These are phyloP conservation scores for Clitopilus passeckerianus DNA, from an alignment of 768 basidiomycete species.

Conservation along the genomic window DNA sequence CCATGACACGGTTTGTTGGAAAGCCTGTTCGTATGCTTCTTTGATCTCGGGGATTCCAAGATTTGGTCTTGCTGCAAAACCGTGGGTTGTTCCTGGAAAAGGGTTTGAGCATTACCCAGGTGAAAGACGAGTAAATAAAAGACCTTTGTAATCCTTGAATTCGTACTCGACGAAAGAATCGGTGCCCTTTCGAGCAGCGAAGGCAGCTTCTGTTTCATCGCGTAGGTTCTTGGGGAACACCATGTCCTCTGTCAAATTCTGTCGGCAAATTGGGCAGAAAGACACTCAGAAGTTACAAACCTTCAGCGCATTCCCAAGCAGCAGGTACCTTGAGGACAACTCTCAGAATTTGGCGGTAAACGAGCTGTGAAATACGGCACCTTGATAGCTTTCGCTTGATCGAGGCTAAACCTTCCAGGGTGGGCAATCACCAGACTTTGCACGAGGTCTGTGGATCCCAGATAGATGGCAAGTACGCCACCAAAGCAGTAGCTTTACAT, in stretches of 20 bases:
- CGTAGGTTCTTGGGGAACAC: slow-evolving; percentile 11
- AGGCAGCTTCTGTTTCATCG: slow-evolving; percentile 14
- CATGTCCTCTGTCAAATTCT: slow-evolving; percentile 12
- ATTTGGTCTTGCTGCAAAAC: slow-evolving; percentile 20
- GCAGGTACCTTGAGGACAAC: slow-evolving; percentile 8
- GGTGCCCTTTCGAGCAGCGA: slow-evolving; percentile 15
- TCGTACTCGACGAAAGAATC: slow-evolving; percentile 16
- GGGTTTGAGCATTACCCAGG: background rate
- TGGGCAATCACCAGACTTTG: slow-evolving; percentile 17
- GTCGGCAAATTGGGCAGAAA: background rate
- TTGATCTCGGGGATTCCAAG: slow-evolving; percentile 16
- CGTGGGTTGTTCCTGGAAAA: slow-evolving; percentile 17
- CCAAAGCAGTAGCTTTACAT: slow-evolving; percentile 15
- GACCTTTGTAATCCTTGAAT: slow-evolving; percentile 18
- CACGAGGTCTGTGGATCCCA: slow-evolving; percentile 13
- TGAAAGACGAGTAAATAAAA: background rate
- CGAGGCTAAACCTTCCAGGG: slow-evolving; percentile 12
- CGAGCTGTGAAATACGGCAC: background rate
- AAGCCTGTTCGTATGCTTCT: slow-evolving; percentile 18
- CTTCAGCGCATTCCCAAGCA: slow-evolving; percentile 19
- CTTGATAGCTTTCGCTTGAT: slow-evolving; percentile 14
- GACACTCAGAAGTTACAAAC: background rate
- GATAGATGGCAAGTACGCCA: slow-evolving; percentile 11
- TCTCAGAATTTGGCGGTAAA: too few species aligned
- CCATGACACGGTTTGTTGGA: slow-evolving; percentile 20